Evolutionary conservation across 1,139 yeast species (phyloP).

Genomic region (Yamadazyma dendronema): DNA sequence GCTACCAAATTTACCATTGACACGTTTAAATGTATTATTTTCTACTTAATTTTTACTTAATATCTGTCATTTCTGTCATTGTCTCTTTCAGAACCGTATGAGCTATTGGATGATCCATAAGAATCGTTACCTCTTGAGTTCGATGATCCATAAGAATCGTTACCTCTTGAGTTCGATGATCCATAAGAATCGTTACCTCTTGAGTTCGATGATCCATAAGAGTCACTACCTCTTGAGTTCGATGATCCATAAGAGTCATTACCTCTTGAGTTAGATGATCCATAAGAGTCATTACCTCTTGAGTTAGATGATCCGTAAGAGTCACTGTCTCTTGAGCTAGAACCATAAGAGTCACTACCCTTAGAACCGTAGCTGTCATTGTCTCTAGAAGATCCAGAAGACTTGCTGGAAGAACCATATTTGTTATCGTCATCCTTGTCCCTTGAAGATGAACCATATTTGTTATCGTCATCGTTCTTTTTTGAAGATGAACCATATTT

Average conservation of each 20-base stretch:
- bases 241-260: slow-evolving; percentile 20
- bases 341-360: slow-evolving; percentile 16
- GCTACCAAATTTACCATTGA: too few species aligned
- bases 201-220: slow-evolving; percentile 11
- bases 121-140: slow-evolving; percentile 7
- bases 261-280: slow-evolving; percentile 11
- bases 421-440: slow-evolving; percentile 4
- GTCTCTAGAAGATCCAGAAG: slow-evolving; percentile 3
- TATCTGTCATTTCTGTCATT: not conserved
- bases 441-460: slow-evolving; percentile 7
- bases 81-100: slow-evolving; percentile 2
- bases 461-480: slow-evolving; percentile 16
- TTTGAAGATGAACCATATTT: slow-evolving; percentile 10
- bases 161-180: slow-evolving; percentile 7
- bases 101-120: slow-evolving; percentile 3
- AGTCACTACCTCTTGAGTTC: slow-evolving; percentile 2
- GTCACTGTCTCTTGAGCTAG: slow-evolving; percentile 9
- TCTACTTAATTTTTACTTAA: not conserved
- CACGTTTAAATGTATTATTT: too few species aligned
- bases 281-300: slow-evolving; percentile 16
- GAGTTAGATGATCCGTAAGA: slow-evolving; percentile 4
- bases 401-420: slow-evolving; percentile 8
- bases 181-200: slow-evolving; percentile 19
- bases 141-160: slow-evolving; percentile 15
- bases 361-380: slow-evolving; percentile 7